phyloP scores from a whole-genome alignment of 768 basidiomycete species.

The Leucosporidium yakuticum region DNA sequence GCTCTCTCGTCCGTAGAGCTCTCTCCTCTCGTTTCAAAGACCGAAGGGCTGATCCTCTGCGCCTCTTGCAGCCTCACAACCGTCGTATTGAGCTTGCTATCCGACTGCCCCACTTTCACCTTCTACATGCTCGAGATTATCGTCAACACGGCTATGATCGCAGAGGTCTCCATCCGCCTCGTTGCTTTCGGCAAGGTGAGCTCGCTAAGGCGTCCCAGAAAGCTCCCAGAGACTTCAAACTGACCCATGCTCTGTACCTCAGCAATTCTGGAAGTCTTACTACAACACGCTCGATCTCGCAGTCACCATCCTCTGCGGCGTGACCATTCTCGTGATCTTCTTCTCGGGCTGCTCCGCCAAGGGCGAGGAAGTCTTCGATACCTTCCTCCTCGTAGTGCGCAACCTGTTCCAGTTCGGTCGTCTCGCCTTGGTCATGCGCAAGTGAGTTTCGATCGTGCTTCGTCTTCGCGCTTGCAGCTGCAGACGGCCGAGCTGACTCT shows the following conservation, averaged over 20 bases:
- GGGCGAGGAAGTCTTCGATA: slow-evolving; percentile 91
- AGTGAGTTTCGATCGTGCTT: slow-evolving; percentile 54
- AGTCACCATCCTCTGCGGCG: slow-evolving; percentile 77
- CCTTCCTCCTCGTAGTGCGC: slow-evolving; percentile 79
- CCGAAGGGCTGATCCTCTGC: neutral
- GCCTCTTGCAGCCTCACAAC: slow-evolving; percentile 54
- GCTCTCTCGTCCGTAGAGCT: slow-evolving; percentile 53
- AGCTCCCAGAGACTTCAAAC: neutral
- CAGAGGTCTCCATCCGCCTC: slow-evolving; percentile 85
- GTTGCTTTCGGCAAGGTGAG: slow-evolving; percentile 87
- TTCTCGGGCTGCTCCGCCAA: slow-evolving; percentile 85
- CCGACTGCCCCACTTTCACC: slow-evolving; percentile 76
- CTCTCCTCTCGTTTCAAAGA: neutral
- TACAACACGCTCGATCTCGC: slow-evolving; percentile 38
- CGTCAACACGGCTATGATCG: slow-evolving; percentile 80
- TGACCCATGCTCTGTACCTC: slow-evolving; percentile 5
- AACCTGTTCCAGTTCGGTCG: slow-evolving; percentile 60
- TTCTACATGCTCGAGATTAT: slow-evolving; percentile 87
- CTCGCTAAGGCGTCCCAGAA: slow-evolving; percentile 15
- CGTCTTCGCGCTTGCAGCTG: neutral
- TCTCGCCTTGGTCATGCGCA: slow-evolving; percentile 85
- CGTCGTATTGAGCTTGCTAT: slow-evolving; percentile 70
- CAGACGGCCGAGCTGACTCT: neutral
- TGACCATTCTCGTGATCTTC: slow-evolving; percentile 81
- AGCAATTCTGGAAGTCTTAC: slow-evolving; percentile 83